Evolutionary conservation across 768 basidiomycete species (phyloP), one percentile per base, ranked within the genome.

Genomic region (Asterophora lycoperdoides): DNA sequence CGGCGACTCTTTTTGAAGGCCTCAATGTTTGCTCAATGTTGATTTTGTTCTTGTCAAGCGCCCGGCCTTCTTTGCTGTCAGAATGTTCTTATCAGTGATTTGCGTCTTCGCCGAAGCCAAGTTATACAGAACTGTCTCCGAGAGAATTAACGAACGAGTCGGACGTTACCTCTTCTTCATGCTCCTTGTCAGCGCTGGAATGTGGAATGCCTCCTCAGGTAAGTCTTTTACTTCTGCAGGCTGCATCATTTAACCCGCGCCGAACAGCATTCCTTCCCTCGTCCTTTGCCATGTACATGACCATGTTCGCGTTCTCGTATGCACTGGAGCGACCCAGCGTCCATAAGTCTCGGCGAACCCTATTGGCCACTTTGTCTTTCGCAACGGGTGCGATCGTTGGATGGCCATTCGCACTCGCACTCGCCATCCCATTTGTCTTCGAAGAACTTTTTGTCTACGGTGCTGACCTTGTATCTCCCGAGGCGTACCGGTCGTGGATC

Each of bases 121-220:
- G 47, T 80, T 98, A 59, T 98, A 87, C 66, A 80, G 90, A 37
- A 73, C 83, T 3, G 84, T 95, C 17, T 83, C 80, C 19, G 84
- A 87, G 48, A 83, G 80, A 56, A 76, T 98, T 62, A 94, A 91
- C 63, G 85, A 93, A 55, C 78, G 89, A 42, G 89, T 92, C 19
- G 96, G 91, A 9, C 83, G 94, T n/a, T 99, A 99, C 66, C 73
- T 91, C 46, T 81, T 98, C 63, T 89, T 96, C 69, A 81, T 89
- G 67, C 69, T 93, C 54, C 64, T 89, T 34, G 81, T 85, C 60
- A 93, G 84, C 59, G 84, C 94, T 13, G 96, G 93, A 44, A 93
- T 98, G 89, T 99, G 91, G 91, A 89, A 82, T 57, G 87, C 95
- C 4, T 78, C 93, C 42, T 73, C 87, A 41, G 83, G 94, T 93